These are phyloP conservation scores for Pisolithus sp. DNA, from an alignment of 768 basidiomycete species.

Conservation along the genomic window DNA sequence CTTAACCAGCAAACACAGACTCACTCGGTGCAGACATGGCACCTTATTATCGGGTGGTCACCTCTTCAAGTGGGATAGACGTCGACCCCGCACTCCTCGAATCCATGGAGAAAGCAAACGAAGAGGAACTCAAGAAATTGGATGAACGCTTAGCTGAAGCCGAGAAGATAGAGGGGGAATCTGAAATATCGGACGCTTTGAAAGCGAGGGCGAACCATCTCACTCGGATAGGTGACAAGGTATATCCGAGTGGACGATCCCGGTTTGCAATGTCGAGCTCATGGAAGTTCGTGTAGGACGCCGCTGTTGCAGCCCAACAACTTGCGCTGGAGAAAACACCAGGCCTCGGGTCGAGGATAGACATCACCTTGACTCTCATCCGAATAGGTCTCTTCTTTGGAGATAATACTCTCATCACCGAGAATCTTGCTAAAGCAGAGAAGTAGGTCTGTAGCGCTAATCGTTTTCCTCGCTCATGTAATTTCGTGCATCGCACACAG, in stretches of 20 bases:
- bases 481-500: constrained; percentile 30
- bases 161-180: constrained; percentile 86
- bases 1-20: background rate
- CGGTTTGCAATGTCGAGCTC: constrained; percentile 14
- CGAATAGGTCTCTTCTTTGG: constrained; percentile 88
- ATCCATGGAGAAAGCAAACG: constrained; percentile 53
- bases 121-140: constrained; percentile 62
- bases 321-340: constrained; percentile 87
- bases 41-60: constrained; percentile 57
- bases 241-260: constrained; percentile 30
- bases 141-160: constrained; percentile 81
- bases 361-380: constrained; percentile 83
- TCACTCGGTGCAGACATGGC: constrained; percentile 63
- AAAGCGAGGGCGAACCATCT: constrained; percentile 80
- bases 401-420: constrained; percentile 64
- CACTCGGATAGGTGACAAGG: constrained; percentile 66
- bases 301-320: constrained; percentile 74
- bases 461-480: constrained; percentile 19
- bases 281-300: constrained; percentile 49
- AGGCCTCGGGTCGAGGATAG: constrained; percentile 88
- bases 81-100: constrained; percentile 21
- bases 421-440: constrained; percentile 73
- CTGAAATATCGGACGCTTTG: constrained; percentile 85
- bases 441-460: constrained; percentile 44
- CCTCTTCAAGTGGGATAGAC: constrained; percentile 35